These are phyloP conservation scores for Coemansia sp. DNA, from an alignment of 192 early-diverging fungal species.

Conservation along the genomic window DNA sequence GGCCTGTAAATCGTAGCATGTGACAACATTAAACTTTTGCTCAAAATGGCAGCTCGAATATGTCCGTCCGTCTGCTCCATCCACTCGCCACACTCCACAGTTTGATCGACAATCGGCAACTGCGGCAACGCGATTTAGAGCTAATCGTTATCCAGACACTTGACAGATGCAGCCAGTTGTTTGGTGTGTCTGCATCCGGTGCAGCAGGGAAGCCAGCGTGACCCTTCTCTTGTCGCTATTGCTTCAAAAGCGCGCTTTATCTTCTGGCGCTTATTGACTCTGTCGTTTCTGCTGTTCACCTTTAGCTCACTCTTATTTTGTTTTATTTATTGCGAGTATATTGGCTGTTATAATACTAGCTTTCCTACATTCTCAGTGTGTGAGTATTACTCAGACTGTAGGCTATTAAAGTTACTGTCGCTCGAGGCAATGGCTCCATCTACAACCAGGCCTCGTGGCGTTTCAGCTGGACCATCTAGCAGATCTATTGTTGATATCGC, in stretches of 20 bases:
- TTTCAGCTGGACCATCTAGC: not conserved
- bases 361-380: no score
- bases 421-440: not conserved
- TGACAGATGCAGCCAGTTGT: not conserved
- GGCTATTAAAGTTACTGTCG: not conserved
- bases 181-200: not conserved
- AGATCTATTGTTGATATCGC: not conserved
- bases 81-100: not conserved
- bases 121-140: not conserved
- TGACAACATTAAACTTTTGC: no score
- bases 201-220: not conserved
- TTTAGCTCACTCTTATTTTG: not conserved
- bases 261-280: not conserved
- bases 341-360: not conserved
- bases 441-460: not conserved
- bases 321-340: not conserved
- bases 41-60: no score
- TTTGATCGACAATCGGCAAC: constrained; percentile 1
- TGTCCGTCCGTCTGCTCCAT: no score
- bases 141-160: not conserved
- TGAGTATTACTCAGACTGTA: no score
- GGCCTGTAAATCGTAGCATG: no score
- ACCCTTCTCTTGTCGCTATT: not conserved
- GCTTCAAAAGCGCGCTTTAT: not conserved
- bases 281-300: not conserved